phyloP scores from a whole-genome alignment of 106 monocot genomes.

The Acanthochlamys bracteata region DNA sequence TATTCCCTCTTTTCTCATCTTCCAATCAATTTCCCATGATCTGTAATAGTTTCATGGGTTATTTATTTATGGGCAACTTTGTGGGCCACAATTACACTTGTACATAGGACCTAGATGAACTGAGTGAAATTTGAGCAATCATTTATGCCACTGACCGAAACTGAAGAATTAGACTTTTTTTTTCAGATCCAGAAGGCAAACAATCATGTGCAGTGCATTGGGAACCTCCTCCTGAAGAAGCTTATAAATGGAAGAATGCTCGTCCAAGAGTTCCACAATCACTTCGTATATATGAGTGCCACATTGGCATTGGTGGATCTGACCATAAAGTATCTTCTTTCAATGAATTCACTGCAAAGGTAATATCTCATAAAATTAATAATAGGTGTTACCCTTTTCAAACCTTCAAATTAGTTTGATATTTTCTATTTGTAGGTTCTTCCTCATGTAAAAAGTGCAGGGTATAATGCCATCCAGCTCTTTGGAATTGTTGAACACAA shows the following conservation, averaged over 20 bases:
- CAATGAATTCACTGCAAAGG: conserved; percentile 75
- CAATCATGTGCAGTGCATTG: conserved; percentile 80
- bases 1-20: too few relatives aligned
- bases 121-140: too few relatives aligned
- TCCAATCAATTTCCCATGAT: too few relatives aligned
- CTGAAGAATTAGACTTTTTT: not conserved
- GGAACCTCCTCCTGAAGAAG: conserved; percentile 85
- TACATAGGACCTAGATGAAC: too few relatives aligned
- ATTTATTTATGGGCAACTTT: too few relatives aligned
- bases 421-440: conserved; percentile 47
- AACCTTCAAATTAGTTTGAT: too few relatives aligned
- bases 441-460: conserved; percentile 77
- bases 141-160: too few relatives aligned
- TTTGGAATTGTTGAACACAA: conserved; percentile 78
- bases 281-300: conserved; percentile 93
- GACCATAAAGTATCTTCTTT: conserved; percentile 83
- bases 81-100: too few relatives aligned
- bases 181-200: conserved; percentile 60
- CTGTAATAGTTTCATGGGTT: too few relatives aligned
- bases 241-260: conserved; percentile 66
- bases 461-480: conserved; percentile 89
- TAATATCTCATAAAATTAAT: conserved; percentile 8
- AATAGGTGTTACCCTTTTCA: not conserved
- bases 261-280: conserved; percentile 60
- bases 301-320: conserved; percentile 87